A percentile compares a stretch with the other conserved stretches of the same genome.
phyloP scores from a whole-genome alignment of 495 filamentous ascomycete genomes.

The Hypomontagnella monticulosa region DNA sequence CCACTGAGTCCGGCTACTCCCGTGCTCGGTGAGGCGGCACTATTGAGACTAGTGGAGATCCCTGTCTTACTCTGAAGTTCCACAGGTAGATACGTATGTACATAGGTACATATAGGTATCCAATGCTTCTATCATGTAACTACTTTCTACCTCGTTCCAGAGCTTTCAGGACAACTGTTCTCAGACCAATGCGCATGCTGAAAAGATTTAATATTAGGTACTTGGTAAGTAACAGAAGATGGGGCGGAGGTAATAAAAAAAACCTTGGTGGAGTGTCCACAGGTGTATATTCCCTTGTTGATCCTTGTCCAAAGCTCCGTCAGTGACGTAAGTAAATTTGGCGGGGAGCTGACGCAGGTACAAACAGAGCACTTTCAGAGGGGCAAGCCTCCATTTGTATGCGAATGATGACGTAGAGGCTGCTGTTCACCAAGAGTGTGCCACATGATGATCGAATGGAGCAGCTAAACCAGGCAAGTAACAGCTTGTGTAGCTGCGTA shows the following conservation, averaged over 20 bases:
- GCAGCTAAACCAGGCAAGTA: conserved; percentile 36
- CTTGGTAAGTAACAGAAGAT: conserved; percentile 4
- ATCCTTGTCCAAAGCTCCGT: conserved; percentile 36
- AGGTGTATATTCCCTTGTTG: conserved; percentile 20
- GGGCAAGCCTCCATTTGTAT: conserved; percentile 22
- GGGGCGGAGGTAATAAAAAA: conserved; percentile 23
- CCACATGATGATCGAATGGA: conserved; percentile 47
- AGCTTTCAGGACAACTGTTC: conserved; percentile 10
- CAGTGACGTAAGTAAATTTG: conserved; percentile 38
- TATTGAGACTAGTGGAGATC: conserved; percentile 15
- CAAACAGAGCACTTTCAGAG: conserved; percentile 27
- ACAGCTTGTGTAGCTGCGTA: conserved; percentile 34
- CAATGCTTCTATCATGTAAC: background rate
- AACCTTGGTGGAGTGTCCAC: conserved; percentile 4
- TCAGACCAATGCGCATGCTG: conserved; percentile 5
- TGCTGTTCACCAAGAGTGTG: conserved; percentile 26
- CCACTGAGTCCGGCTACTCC: conserved; percentile 21
- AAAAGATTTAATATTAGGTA: conserved; percentile 1
- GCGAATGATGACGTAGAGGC: conserved; percentile 44
- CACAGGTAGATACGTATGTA: background rate
- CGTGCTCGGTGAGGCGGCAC: conserved; percentile 9
- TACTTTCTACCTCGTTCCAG: conserved; percentile 27
- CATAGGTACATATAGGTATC: background rate
- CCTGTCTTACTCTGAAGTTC: background rate
- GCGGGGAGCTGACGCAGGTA: conserved; percentile 41